Evolutionary conservation across 1,284 basidiomycete genomes (phyloP).

Genomic region (Thecaphora thlaspeos): DNA sequence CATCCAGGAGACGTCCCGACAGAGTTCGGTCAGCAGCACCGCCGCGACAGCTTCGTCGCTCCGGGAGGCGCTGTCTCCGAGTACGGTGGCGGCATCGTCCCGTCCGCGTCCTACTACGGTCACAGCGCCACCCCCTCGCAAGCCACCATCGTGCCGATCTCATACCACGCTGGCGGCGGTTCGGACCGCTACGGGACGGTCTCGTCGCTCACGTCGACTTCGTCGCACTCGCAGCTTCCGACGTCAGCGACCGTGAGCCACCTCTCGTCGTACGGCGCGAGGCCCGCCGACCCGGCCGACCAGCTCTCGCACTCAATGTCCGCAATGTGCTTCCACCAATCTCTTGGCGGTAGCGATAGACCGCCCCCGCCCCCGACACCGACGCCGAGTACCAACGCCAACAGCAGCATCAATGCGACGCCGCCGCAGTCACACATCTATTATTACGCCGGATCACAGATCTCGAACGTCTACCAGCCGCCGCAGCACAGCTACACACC

Average conservation of each 20-base stretch:
- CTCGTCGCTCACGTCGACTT: conserved; percentile 13
- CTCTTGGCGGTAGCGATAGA: conserved; percentile 8
- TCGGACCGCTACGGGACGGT: conserved; percentile 29
- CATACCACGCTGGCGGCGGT: conserved; percentile 4
- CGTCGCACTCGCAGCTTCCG: conserved; percentile 16
- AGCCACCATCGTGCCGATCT: conserved; percentile 8
- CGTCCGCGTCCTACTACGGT: conserved; percentile 27
- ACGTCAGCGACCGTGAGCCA: conserved; percentile 5
- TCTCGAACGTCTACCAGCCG: not conserved
- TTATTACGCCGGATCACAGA: conserved; percentile 10
- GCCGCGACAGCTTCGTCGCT: conserved; percentile 20
- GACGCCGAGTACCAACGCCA: not conserved
- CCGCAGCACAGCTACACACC: conserved; percentile 4
- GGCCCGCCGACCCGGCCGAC: conserved; percentile 13
- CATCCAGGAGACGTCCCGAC: not conserved
- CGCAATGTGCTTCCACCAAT: conserved; percentile 22
- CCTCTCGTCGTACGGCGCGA: not conserved
- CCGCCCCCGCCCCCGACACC: conserved; percentile 14
- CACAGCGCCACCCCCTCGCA: conserved; percentile 27
- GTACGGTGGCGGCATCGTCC: conserved; percentile 16
- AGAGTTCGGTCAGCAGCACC: conserved; percentile 2
- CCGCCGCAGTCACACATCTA: conserved; percentile 35
- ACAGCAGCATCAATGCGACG: conserved; percentile 3
- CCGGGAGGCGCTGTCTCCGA: conserved; percentile 18
- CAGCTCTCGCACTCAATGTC: conserved; percentile 28